Evolutionary conservation across 1,284 basidiomycete genomes (phyloP).

Genomic region (Mycena sp.): DNA sequence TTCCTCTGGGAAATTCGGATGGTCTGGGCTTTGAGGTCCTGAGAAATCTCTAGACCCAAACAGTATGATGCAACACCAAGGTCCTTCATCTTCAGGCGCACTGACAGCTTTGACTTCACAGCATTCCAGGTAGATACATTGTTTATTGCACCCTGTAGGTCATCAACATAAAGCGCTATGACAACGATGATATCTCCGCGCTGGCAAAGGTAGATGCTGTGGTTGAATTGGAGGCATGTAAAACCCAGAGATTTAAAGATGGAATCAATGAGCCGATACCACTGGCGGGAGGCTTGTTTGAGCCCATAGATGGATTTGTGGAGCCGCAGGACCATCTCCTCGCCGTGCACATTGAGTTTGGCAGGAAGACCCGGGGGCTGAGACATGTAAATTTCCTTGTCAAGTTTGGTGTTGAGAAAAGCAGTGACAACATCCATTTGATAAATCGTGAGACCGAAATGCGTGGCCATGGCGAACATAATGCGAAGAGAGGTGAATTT

Average conservation of each 20-base stretch:
- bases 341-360: neutral
- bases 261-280: too few species aligned
- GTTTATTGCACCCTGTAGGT: neutral
- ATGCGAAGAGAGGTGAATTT: slow-evolving; percentile 40
- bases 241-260: neutral
- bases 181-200: neutral
- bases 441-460: slow-evolving; percentile 33
- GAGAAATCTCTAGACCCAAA: too few species aligned
- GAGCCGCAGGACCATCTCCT: neutral
- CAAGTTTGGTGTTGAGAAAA: slow-evolving; percentile 43
- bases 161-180: neutral
- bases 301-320: neutral
- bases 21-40: neutral
- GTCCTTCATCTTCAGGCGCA: too few species aligned
- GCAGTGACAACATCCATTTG: too few species aligned
- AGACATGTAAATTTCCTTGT: slow-evolving; percentile 44
- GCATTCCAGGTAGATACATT: neutral
- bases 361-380: slow-evolving; percentile 37
- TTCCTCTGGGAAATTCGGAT: slow-evolving; percentile 14
- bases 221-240: neutral
- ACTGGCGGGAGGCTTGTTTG: neutral
- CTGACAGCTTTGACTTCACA: neutral
- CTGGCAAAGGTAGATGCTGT: neutral
- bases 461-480: slow-evolving; percentile 40
- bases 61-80: too few species aligned